Evolutionary conservation across 352 stramenopile species (phyloP), one percentile per base, ranked within the genome.

Genomic region (Blastocystis sp.): DNA sequence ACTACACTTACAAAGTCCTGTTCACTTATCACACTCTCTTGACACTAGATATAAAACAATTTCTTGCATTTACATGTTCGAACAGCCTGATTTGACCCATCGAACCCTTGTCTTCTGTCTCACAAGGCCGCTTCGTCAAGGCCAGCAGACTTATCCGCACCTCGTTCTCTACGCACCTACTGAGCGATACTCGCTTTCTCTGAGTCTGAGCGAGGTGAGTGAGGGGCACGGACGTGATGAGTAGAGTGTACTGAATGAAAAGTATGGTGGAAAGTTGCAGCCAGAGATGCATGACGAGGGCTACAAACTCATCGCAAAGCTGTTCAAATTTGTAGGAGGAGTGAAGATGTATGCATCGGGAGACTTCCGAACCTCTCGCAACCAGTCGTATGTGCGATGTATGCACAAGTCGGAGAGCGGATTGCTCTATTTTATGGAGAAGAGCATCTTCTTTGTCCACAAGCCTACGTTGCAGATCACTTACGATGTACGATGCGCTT

Each of bases 361-460:
- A 45, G 82, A 90, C 90, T 73, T 92, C 91, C 70, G 92, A 92
- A 93, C 79, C 92, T 92, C 91, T 93, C 90, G 90, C 93, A 68
- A 90, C 90, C 15, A 93, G 91, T 88, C 91, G 93, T 68, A 94
- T 93, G 76, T 95, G 91, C 84, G 92, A 91, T n/a, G 69, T 93
- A 13, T 91, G 91, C 92, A 97, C 68, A 97, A 96, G 69, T 96
- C 96, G 34, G 97, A 98, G 91, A 96, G 96, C 89, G 97, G 97
- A 34, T 93, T 98, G 79, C 92, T 99, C 13, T 90, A 87, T 50
- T 76, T 91, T 37, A 68, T 91, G 43, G 64, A 87, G 43, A 90
- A 96, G 92, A 98, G 96, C 90, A 98, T 99, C 92, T 97, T 99
- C 92, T 99, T 98, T 91, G 98, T 99, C 90, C 96, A 99, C 93